Percentiles rank a stretch among this genome's conserved stretches.
Evolutionary conservation across 1,284 basidiomycete species (phyloP).

Genomic region (Quambalaria eucalypti): DNA sequence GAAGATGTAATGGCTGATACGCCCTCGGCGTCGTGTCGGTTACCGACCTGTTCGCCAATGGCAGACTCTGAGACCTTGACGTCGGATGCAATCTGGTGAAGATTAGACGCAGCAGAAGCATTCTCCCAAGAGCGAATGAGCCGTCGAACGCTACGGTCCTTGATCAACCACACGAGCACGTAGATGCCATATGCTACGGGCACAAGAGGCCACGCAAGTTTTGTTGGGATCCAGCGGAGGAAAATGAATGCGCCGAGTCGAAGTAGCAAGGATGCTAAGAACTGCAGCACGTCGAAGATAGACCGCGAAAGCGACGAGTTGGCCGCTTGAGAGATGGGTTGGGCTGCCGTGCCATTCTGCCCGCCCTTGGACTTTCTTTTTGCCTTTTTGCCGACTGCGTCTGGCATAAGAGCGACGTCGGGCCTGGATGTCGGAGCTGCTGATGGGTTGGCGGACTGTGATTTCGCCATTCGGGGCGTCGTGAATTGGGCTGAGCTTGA

Average conservation of each 20-base stretch:
- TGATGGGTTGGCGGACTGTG: no score
- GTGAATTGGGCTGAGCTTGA: no score
- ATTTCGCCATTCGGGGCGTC: no score
- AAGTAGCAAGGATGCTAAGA: constrained; percentile 23
- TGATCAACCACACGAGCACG: constrained; percentile 17
- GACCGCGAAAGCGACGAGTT: constrained; percentile 7
- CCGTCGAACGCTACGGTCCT: constrained; percentile 14
- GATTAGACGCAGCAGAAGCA: constrained; percentile 9
- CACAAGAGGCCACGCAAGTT: constrained; percentile 18
- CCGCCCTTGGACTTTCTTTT: no score
- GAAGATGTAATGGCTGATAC: neutral
- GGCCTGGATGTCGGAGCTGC: no score
- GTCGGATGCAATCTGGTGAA: constrained; percentile 21
- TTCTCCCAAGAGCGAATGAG: neutral
- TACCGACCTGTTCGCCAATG: constrained; percentile 12
- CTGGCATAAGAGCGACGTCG: constrained; percentile 4
- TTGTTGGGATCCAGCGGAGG: constrained; percentile 35
- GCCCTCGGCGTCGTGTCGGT: constrained; percentile 12
- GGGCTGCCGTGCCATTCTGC: neutral
- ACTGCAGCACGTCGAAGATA: constrained; percentile 18
- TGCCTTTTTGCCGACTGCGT: no score
- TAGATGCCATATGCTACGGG: constrained; percentile 26
- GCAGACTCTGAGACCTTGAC: constrained; percentile 19
- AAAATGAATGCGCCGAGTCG: constrained; percentile 33
- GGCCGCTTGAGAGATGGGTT: neutral